Conservation (phyloP, 371 early-diverging fungal species). For the Syncephalastrum sp. region DNA sequence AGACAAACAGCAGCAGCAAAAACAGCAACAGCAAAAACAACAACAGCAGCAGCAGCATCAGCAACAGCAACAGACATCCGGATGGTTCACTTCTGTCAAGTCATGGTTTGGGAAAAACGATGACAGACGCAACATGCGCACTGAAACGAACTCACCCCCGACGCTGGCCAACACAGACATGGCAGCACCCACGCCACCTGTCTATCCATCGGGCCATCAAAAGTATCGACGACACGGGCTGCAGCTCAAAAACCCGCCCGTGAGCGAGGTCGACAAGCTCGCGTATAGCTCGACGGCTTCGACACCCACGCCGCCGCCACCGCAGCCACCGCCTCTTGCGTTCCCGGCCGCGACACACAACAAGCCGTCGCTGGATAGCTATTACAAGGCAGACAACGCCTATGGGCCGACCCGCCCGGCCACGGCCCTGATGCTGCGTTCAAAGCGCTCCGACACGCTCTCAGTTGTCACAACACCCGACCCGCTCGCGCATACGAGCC, state of each 20-base stretch:
- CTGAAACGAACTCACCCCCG: no score
- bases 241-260: slow-evolving; percentile 2
- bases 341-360: slow-evolving; percentile 14
- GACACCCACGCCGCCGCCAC: not conserved
- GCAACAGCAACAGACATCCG: slow-evolving; percentile 1
- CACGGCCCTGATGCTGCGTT: slow-evolving; percentile 6
- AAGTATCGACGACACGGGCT: slow-evolving; percentile 11
- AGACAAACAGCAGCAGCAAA: not conserved
- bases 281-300: slow-evolving; percentile 6
- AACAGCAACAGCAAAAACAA: no score
- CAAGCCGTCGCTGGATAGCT: slow-evolving; percentile 15
- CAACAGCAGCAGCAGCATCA: no score
- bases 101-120: slow-evolving; percentile 41
- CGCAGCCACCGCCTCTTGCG: slow-evolving; percentile 6
- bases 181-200: slow-evolving; percentile 8
- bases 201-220: slow-evolving; percentile 3
- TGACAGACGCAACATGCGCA: not conserved
- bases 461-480: slow-evolving; percentile 19
- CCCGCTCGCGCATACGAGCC: slow-evolving; percentile 6
- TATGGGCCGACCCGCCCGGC: slow-evolving; percentile 12
- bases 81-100: slow-evolving; percentile 48
- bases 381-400: slow-evolving; percentile 16
- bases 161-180: slow-evolving; percentile 9
- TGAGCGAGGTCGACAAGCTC: slow-evolving; percentile 3
- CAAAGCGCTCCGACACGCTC: slow-evolving; percentile 22